Evolutionary conservation across 148 eudicot genomes (phyloP).

Genomic region (Simmondsia chinensis): DNA sequence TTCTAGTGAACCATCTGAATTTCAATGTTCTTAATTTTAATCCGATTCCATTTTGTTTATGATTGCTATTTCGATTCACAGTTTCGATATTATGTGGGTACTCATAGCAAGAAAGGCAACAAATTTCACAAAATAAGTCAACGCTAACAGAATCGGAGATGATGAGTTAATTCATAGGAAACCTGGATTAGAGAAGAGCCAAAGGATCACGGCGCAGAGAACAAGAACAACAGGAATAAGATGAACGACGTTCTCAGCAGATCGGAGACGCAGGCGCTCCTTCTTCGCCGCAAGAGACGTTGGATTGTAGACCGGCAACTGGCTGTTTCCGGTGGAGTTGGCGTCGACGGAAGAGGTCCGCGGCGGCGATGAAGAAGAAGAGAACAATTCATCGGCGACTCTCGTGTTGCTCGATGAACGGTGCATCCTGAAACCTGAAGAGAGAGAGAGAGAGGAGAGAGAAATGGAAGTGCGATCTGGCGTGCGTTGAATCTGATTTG

Average conservation of each 20-base stretch:
- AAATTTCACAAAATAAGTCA: neutral
- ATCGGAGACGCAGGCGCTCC: conserved; percentile 44
- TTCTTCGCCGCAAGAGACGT: conserved; percentile 33
- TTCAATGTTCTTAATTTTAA: no score
- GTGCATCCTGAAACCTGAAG: conserved; percentile 24
- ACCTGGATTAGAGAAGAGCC: conserved; percentile 75
- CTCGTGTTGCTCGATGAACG: conserved; percentile 53
- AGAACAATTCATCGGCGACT: conserved; percentile 40
- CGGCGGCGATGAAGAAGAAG: conserved; percentile 19
- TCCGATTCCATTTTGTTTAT: no score
- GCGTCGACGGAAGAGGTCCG: conserved; percentile 1
- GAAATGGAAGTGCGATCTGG: conserved; percentile 8
- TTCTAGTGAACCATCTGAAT: no score
- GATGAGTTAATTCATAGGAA: neutral
- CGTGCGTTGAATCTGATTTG: conserved; percentile 3
- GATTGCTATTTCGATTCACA: no score
- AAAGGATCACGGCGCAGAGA: conserved; percentile 47
- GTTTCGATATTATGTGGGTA: no score
- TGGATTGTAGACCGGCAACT: conserved; percentile 36
- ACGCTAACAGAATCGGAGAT: neutral
- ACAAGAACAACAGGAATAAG: conserved; percentile 60
- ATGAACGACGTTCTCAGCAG: conserved; percentile 61
- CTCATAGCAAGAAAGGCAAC: neutral
- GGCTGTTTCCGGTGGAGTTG: neutral
- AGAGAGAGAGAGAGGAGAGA: conserved; percentile 1